phyloP scores from a whole-genome alignment of 768 basidiomycete genomes.

The Leccinum uliginosum region DNA sequence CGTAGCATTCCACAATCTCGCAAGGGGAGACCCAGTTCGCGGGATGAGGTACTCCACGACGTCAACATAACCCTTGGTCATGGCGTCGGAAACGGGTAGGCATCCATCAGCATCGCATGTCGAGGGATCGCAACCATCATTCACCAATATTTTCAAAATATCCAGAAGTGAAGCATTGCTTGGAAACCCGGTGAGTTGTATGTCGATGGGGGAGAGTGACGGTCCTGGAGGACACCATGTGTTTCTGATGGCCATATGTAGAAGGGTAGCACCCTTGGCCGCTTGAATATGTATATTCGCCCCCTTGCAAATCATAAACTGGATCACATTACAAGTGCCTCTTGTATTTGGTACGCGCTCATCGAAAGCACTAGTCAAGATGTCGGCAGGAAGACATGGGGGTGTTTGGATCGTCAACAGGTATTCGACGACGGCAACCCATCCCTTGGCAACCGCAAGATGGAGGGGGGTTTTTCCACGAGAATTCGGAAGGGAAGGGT shows the following conservation, averaged over 20 bases:
- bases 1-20: background rate
- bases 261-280: background rate
- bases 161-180: background rate
- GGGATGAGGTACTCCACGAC: background rate
- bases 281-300: background rate
- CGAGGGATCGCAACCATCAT: conserved; percentile 2
- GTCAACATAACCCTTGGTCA: background rate
- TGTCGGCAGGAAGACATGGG: background rate
- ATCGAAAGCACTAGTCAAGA: background rate
- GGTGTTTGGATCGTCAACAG: background rate
- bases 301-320: background rate
- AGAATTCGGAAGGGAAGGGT: background rate
- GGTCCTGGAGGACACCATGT: background rate
- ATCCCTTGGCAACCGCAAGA: background rate
- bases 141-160: background rate
- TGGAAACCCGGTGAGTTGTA: background rate
- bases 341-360: background rate
- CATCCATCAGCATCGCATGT: background rate
- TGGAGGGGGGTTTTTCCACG: background rate
- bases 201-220: background rate
- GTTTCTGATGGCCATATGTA: background rate
- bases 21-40: background rate
- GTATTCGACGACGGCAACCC: background rate
- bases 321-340: background rate
- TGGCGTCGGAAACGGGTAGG: background rate